These are phyloP conservation scores for Penicillium sp. DNA, from an alignment of 2,329 filamentous ascomycete species.

Conservation along the genomic window DNA sequence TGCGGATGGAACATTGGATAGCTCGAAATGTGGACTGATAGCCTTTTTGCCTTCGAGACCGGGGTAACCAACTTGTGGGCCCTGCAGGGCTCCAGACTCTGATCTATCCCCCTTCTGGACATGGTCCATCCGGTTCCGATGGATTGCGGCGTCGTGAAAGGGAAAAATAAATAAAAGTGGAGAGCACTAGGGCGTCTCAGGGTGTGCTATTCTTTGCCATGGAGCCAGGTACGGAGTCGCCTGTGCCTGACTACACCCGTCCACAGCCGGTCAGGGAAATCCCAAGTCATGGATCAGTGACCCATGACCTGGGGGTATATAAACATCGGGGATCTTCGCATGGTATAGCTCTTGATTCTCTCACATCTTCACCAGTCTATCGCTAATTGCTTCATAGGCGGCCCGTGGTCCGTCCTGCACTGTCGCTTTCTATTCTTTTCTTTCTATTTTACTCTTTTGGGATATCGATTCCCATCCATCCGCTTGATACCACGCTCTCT, in stretches of 20 bases:
- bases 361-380: conserved; percentile 33
- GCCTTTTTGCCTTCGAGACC: conserved; percentile 17
- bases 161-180: neutral
- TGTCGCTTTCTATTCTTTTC: conserved; percentile 22
- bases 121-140: conserved; percentile 6
- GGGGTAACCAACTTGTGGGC: conserved; percentile 17
- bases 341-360: conserved; percentile 19
- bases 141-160: neutral
- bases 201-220: neutral
- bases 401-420: conserved; percentile 20
- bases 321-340: conserved; percentile 32
- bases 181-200: conserved; percentile 6
- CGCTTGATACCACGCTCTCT: neutral
- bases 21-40: conserved; percentile 24
- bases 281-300: neutral
- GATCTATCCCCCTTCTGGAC: neutral
- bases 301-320: conserved; percentile 35
- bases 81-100: conserved; percentile 2
- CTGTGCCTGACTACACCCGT: conserved; percentile 5
- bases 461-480: neutral
- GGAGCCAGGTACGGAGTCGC: neutral
- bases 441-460: conserved; percentile 12
- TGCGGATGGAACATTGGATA: conserved; percentile 12
- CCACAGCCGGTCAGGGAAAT: conserved; percentile 29
- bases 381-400: conserved; percentile 31